A percentile compares a stretch with the other conserved stretches of the same genome.
phyloP scores from a whole-genome alignment of 2,329 filamentous ascomycete genomes.

The Pseudodiploospora longispora region DNA sequence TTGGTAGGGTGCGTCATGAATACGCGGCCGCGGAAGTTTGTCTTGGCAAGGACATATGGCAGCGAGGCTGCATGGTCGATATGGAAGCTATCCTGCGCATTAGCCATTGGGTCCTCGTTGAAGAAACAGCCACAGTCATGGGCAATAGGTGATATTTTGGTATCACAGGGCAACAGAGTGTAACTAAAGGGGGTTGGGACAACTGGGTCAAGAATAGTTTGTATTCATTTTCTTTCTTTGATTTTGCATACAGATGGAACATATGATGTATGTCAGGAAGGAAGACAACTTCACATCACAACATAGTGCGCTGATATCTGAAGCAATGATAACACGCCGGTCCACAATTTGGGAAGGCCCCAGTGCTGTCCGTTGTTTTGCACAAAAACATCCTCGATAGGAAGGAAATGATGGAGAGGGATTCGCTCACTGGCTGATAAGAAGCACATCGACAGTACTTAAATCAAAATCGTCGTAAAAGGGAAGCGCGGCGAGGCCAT shows the following conservation, averaged over 20 bases:
- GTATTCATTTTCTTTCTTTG: slow-evolving; percentile 21
- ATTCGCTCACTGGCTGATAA: slow-evolving; percentile 92
- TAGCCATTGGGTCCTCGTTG: slow-evolving; percentile 11
- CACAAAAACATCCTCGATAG: too few species aligned
- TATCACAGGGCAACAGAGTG: slow-evolving; percentile 6
- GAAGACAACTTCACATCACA: too few species aligned
- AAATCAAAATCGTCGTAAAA: slow-evolving; percentile 99
- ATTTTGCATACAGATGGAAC: too few species aligned
- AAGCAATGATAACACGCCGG: too few species aligned
- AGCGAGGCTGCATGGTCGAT: slow-evolving; percentile 98
- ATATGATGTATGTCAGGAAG: too few species aligned
- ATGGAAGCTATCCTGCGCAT: slow-evolving; percentile 65
- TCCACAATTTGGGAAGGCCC: too few species aligned
- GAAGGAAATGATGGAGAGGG: slow-evolving; percentile 1
- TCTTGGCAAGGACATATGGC: slow-evolving; percentile 94
- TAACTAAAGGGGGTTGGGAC: slow-evolving; percentile 1
- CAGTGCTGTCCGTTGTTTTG: too few species aligned
- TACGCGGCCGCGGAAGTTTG: slow-evolving; percentile 90
- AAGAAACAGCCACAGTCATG: slow-evolving; percentile 7
- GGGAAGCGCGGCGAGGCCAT: slow-evolving; percentile 84
- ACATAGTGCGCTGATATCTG: too few species aligned
- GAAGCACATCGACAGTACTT: slow-evolving; percentile 90
- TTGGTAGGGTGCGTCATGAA: slow-evolving; percentile 99
- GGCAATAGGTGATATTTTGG: slow-evolving; percentile 2
- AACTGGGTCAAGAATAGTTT: slow-evolving; percentile 23